phyloP scores from a whole-genome alignment of 2,329 filamentous ascomycete genomes.

The Ophiostoma himal-ulmi region DNA sequence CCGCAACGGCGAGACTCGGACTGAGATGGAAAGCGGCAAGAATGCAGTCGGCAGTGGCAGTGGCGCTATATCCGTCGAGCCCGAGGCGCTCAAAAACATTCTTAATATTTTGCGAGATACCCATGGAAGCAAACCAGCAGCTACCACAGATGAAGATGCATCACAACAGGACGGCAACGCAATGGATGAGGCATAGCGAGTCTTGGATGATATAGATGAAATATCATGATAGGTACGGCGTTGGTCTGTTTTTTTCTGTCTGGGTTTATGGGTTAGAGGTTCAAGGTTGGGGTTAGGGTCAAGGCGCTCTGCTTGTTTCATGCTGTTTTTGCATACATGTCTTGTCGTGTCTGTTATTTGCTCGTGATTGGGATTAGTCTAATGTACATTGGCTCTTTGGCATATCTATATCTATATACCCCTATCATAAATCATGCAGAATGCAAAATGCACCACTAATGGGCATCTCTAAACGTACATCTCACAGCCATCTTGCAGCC shows the following conservation, averaged over 20 bases:
- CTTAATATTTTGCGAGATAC: slow-evolving; percentile 24
- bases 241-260: slow-evolving; percentile 1
- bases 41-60: slow-evolving; percentile 26
- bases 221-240: not conserved
- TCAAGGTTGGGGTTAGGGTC: not conserved
- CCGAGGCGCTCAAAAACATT: slow-evolving; percentile 25
- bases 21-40: slow-evolving; percentile 44
- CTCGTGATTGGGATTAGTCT: not conserved
- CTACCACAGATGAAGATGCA: not conserved
- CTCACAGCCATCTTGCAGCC: not conserved
- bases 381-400: slow-evolving; percentile 1
- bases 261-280: not conserved
- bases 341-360: not conserved
- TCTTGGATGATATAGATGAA: slow-evolving; percentile 24
- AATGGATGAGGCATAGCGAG: slow-evolving; percentile 28
- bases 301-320: not conserved
- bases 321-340: not conserved
- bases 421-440: not conserved
- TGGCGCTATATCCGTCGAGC: slow-evolving; percentile 44
- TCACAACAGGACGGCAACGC: not conserved
- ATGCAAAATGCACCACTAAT: not conserved
- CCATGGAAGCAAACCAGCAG: slow-evolving; percentile 13
- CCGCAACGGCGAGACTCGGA: slow-evolving; percentile 54
- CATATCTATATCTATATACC: not conserved
- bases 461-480: not conserved